Conservation (phyloP, 345 rosid genomes). For the Brassica rapa region DNA sequence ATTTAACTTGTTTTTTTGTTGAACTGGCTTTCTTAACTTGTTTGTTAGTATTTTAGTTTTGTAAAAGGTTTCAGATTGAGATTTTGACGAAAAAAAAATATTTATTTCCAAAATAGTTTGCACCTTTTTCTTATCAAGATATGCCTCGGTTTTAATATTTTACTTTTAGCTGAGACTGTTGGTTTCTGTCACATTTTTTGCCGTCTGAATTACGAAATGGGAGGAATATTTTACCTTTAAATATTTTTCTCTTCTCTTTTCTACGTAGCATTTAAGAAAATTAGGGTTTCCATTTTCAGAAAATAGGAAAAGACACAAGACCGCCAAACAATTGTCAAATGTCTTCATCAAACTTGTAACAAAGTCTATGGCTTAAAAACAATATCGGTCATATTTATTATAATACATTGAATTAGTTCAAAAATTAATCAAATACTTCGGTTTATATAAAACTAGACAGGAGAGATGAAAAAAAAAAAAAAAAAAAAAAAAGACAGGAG, state of each 20-base stretch:
- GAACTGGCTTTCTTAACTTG: too few species aligned
- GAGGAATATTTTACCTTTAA: slow-evolving; percentile 34
- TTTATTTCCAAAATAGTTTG: not conserved
- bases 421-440: slow-evolving; percentile 6
- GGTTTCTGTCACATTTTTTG: slow-evolving; percentile 41
- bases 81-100: not conserved
- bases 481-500: not conserved
- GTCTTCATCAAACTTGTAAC: not conserved
- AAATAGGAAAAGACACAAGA: not conserved
- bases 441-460: slow-evolving; percentile 15
- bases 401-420: not conserved
- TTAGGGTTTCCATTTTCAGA: slow-evolving; percentile 28
- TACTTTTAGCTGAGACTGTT: slow-evolving; percentile 22
- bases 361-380: not conserved
- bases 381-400: not conserved
- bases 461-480: not conserved
- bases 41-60: not conserved
- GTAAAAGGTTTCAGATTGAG: not conserved
- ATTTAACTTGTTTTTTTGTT: too few species aligned
- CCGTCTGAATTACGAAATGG: slow-evolving; percentile 47
- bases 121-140: not conserved
- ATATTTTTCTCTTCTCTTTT: not conserved
- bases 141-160: slow-evolving; percentile 40
- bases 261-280: slow-evolving; percentile 21
- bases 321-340: not conserved